Conservation (phyloP, 306 rosid species). For the Vigna angularis region DNA sequence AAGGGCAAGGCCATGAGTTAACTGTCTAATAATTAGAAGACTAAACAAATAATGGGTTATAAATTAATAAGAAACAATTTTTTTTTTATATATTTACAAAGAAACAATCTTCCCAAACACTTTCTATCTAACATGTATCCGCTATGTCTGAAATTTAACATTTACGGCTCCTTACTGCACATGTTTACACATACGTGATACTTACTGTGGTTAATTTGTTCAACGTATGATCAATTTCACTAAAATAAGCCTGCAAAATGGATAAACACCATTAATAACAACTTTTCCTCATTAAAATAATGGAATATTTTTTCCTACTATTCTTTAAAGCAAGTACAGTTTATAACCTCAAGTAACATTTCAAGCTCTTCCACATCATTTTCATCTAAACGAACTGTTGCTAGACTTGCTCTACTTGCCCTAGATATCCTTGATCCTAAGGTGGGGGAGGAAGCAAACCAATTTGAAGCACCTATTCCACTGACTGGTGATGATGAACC, state of each 20-base stretch:
- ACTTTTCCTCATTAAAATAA: conserved; percentile 1
- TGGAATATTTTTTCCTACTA: conserved; percentile 5
- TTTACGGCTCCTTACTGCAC: conserved; percentile 11
- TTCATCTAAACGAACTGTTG: conserved; percentile 78
- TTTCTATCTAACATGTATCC: not conserved
- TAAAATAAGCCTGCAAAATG: conserved; percentile 87
- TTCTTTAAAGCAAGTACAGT: conserved; percentile 26
- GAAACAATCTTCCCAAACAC: conserved; percentile 16
- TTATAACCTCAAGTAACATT: conserved; percentile 88
- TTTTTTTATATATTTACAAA: not conserved
- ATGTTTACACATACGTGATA: not conserved
- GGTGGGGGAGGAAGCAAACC: conserved; percentile 81
- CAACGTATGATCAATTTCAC: conserved; percentile 89
- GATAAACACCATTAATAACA: conserved; percentile 32
- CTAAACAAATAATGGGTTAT: not conserved
- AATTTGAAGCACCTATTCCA: conserved; percentile 67
- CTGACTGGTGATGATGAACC: conserved; percentile 75
- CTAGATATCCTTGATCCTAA: conserved; percentile 78
- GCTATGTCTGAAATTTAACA: not conserved
- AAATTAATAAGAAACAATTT: not conserved
- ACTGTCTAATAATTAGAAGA: conserved; percentile 12
- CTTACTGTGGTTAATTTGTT: conserved; percentile 86
- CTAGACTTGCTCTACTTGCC: conserved; percentile 83
- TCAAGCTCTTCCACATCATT: conserved; percentile 95
- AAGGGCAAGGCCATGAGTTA: conserved; percentile 6